Conservation (phyloP, 345 rosid genomes). For the Boechera retrofracta region DNA sequence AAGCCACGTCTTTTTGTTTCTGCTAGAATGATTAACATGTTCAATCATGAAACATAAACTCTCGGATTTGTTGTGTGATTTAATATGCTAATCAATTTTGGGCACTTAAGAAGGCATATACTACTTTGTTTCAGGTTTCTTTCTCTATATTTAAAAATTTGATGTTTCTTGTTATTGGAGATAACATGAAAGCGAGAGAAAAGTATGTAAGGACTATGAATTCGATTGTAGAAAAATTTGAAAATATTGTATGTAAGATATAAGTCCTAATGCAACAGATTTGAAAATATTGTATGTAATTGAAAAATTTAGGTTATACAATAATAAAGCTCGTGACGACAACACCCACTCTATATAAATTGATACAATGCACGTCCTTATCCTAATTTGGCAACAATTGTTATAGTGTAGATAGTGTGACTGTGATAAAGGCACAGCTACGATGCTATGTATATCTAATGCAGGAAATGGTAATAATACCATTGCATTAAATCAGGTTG, state of each 20-base stretch:
- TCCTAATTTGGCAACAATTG: slow-evolving; percentile 29
- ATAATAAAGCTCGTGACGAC: neutral
- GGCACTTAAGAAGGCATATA: neutral
- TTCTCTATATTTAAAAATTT: neutral
- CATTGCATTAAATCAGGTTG: slow-evolving; percentile 39
- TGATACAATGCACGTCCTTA: slow-evolving; percentile 32
- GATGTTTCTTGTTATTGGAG: neutral
- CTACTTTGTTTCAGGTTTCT: neutral
- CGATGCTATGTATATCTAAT: slow-evolving; percentile 12
- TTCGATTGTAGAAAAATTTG: no score
- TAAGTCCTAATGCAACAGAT: neutral
- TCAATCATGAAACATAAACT: neutral
- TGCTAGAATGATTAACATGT: slow-evolving; percentile 8
- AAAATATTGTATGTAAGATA: neutral
- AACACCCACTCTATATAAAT: slow-evolving; percentile 8
- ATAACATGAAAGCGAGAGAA: neutral
- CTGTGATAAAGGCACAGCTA: slow-evolving; percentile 29
- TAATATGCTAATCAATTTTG: neutral
- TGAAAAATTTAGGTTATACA: neutral
- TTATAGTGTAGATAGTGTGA: slow-evolving; percentile 11
- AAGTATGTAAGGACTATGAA: no score
- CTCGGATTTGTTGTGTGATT: neutral
- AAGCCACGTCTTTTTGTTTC: slow-evolving; percentile 17
- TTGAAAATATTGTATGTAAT: neutral
- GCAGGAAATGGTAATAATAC: slow-evolving; percentile 24